A percentile compares a stretch with the other conserved stretches of the same genome.
These are phyloP conservation scores for Salix udensis DNA, from an alignment of 345 rosid genomes.

Conservation along the genomic window DNA sequence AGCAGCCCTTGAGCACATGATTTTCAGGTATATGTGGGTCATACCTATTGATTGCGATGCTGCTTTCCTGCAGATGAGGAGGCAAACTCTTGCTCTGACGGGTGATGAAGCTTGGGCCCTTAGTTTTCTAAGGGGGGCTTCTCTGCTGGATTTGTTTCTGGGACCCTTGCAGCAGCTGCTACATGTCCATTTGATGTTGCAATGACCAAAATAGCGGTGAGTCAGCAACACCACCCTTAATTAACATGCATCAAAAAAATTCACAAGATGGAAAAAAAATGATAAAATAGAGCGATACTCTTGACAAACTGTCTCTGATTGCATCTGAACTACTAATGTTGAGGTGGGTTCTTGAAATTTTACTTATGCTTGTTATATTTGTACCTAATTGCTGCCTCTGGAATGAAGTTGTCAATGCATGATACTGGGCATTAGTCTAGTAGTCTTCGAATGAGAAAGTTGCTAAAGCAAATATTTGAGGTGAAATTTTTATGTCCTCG, in stretches of 20 bases:
- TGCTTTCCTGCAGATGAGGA: conserved; percentile 47
- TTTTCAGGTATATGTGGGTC: neutral
- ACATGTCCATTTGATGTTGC: conserved; percentile 97
- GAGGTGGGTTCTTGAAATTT: neutral
- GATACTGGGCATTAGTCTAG: neutral
- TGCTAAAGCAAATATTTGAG: neutral
- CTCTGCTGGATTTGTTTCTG: conserved; percentile 85
- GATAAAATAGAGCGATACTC: neutral
- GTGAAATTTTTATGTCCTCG: neutral
- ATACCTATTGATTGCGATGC: neutral
- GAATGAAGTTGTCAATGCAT: neutral
- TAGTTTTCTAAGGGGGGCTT: conserved; percentile 71
- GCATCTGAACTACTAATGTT: neutral
- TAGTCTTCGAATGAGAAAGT: neutral
- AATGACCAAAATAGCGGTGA: conserved; percentile 89
- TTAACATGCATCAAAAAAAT: neutral
- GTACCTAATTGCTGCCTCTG: neutral
- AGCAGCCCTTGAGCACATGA: conserved; percentile 72
- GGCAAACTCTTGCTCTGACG: conserved; percentile 50
- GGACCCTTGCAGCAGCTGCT: conserved; percentile 78
- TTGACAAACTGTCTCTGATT: neutral
- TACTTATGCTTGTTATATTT: neutral
- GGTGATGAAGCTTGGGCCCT: conserved; percentile 59
- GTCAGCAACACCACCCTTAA: neutral
- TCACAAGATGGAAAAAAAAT: neutral